Evolutionary conservation across 257 asterid species (phyloP).

Genomic region (Leptodermis oblonga): DNA sequence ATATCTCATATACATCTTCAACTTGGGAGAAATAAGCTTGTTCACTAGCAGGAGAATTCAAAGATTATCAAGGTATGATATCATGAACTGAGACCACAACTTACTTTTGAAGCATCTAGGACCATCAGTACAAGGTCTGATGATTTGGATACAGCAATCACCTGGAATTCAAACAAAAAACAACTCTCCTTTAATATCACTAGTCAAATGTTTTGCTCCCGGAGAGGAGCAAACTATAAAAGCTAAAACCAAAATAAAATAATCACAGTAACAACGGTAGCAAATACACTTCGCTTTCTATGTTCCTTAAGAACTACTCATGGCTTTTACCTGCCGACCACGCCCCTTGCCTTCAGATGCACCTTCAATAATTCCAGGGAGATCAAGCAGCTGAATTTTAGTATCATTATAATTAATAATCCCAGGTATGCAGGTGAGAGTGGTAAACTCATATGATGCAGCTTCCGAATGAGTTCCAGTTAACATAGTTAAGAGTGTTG

Average conservation of each 20-base stretch:
- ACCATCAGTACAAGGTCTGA: conserved; percentile 93
- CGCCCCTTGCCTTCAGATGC: conserved; percentile 99
- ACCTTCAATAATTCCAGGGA: conserved; percentile 99
- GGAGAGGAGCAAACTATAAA: no score
- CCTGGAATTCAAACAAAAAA: conserved; percentile 37
- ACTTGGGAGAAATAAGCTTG: not conserved
- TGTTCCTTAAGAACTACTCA: not conserved
- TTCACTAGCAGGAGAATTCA: not conserved
- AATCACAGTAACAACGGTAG: not conserved
- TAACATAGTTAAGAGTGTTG: conserved; percentile 89
- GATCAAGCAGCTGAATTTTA: conserved; percentile 97
- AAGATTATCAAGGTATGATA: not conserved
- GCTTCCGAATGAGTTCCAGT: conserved; percentile 99
- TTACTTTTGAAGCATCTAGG: conserved; percentile 68
- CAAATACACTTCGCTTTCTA: not conserved
- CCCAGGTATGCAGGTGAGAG: conserved; percentile 98
- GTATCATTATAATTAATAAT: conserved; percentile 94
- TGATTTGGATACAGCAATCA: conserved; percentile 94
- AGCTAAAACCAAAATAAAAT: not conserved
- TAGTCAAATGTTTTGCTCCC: not conserved
- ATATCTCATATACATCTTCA: no score
- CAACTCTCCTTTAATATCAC: conserved; percentile 9
- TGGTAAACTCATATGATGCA: conserved; percentile 96
- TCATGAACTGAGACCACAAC: conserved; percentile 12
- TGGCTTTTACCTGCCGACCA: conserved; percentile 81